Base-by-base conservation (phyloP, 2,329 filamentous ascomycete genomes). In the Scopulariopsis brevicaulis region DNA sequence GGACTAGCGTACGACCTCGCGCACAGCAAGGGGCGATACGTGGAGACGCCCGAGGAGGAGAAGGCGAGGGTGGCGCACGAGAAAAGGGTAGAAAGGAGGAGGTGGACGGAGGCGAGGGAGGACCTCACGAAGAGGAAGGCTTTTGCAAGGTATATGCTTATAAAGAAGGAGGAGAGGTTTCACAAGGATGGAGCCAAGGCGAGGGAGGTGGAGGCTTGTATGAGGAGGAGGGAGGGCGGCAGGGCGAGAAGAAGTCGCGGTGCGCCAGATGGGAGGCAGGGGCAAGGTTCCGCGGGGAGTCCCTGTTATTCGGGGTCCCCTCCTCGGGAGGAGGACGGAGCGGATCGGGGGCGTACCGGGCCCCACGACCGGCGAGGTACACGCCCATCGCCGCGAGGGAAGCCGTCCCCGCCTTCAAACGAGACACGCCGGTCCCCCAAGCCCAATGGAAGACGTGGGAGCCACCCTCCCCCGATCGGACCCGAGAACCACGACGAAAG, bases 1-100 rank as follows among this genome's bases (percentile, higher is more conserved):
- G 86, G 86, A 1, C 75, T 84, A 56, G 84, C 84, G 1, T 89
- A 88, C 61, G 86, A 89, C 62, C 76, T 89, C 6, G 85, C 86
- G 0, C 84, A 89, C 67, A 80, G 81, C 61, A 88, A 87, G 66
- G 84, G 81, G 3, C 74, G 73, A 32, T 64, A 78, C 28, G 69
- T 75, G 12, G 78, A 82, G 63, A 74, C 72, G 1, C 61, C 69
- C 0, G 77, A 79, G 60, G 75, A 80, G 62, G 77, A 76, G 66
- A 71, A 71, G 54, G 74, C 73, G 1, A 73, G 73, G 25, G 73
- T 75, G 48, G 75, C 73, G 2, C 71, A 74, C 24, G 73, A 77
- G 64, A 71, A 72, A 58, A 74, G 73, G 62, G 69, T 72, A 25
- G n/a, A 37, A n/a, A 37, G 48, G 72, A 71, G 58, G 68, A 69